Evolutionary conservation across 176 grass and related monocot species (phyloP).

Genomic region (Ensete ventricosum): DNA sequence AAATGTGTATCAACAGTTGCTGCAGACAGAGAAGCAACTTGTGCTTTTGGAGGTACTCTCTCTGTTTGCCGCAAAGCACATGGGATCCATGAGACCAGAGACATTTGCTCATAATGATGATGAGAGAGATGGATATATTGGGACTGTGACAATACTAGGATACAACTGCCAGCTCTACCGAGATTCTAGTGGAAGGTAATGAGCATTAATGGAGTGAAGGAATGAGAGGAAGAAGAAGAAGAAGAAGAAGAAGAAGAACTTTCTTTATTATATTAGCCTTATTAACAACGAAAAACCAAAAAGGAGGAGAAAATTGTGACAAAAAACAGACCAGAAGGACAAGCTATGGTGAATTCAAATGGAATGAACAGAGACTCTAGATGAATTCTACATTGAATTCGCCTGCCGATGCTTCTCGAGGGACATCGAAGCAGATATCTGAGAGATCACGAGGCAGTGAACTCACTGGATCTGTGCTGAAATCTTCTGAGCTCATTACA

Average conservation of each 20-base stretch:
- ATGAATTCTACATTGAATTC: constrained; percentile 80
- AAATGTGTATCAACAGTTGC: too few species aligned
- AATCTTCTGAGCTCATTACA: neutral
- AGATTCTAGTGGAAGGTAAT: too few species aligned
- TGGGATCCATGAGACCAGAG: too few species aligned
- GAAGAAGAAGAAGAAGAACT: neutral
- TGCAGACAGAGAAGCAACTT: too few species aligned
- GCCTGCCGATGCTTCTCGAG: constrained; percentile 27
- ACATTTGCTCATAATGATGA: too few species aligned
- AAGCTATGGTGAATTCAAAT: neutral
- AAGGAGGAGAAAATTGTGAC: neutral
- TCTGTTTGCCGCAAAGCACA: too few species aligned
- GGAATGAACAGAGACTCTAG: constrained; percentile 7
- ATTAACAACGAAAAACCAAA: neutral
- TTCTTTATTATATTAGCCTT: neutral
- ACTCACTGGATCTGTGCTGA: neutral
- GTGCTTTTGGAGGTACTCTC: too few species aligned
- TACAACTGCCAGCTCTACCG: too few species aligned
- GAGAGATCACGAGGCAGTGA: constrained; percentile 8
- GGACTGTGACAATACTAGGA: too few species aligned
- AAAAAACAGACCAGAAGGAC: neutral
- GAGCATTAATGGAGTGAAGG: neutral
- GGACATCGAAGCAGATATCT: constrained; percentile 45
- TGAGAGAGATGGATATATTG: too few species aligned
- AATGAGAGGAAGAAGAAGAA: neutral